Conservation (phyloP, 192 early-diverging fungal genomes). For the Ambispora gerdemannii region DNA sequence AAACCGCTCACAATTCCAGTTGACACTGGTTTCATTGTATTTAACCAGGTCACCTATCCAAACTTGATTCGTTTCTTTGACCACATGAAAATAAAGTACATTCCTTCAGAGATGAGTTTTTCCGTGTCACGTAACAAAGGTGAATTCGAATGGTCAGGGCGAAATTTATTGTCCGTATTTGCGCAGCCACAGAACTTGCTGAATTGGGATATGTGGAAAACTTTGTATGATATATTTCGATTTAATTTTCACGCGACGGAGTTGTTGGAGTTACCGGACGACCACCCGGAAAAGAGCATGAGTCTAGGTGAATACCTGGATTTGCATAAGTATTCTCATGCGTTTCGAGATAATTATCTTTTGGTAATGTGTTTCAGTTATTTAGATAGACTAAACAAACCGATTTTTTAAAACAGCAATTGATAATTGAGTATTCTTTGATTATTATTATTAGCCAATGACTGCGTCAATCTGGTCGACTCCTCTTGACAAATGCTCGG, state of each 20-base stretch:
- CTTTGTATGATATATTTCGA: constrained; percentile 50
- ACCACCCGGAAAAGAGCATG: constrained; percentile 29
- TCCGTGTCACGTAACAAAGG: constrained; percentile 59
- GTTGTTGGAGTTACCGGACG: constrained; percentile 49
- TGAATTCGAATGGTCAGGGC: constrained; percentile 63
- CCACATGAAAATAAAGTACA: constrained; percentile 41
- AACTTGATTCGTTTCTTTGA: constrained; percentile 54
- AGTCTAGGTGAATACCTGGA: constrained; percentile 56
- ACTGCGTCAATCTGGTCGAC: constrained; percentile 66
- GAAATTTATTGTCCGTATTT: constrained; percentile 53
- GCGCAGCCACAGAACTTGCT: constrained; percentile 50
- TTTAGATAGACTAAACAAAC: not conserved
- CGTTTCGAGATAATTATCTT: constrained; percentile 63
- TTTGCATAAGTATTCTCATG: constrained; percentile 47
- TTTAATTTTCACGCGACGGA: constrained; percentile 54
- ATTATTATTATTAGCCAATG: constrained; percentile 44
- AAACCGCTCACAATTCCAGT: constrained; percentile 45
- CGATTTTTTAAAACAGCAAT: not conserved
- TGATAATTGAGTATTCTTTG: not conserved
- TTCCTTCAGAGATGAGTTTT: constrained; percentile 56
- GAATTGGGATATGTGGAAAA: constrained; percentile 46
- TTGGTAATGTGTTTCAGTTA: constrained; percentile 18
- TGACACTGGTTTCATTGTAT: constrained; percentile 68
- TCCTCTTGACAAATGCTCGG: constrained; percentile 52
- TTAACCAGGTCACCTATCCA: constrained; percentile 61